Evolutionary conservation across 1,284 basidiomycete genomes (phyloP), one percentile per base, ranked within the genome.

Genomic region (Cystobasidium pallidum): DNA sequence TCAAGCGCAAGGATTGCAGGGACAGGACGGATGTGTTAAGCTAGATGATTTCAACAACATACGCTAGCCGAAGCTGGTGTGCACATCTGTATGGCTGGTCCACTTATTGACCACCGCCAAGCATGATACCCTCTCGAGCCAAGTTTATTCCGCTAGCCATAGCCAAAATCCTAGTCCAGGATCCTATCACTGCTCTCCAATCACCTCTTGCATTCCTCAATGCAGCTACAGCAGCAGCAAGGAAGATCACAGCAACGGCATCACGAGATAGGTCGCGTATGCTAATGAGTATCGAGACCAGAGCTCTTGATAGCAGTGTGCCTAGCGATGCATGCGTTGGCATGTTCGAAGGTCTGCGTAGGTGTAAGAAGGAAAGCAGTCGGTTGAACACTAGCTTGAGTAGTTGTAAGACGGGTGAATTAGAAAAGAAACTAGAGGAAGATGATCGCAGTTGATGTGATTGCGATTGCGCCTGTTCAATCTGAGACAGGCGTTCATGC

Each of bases 401-500:
- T 11, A 71, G 52, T 26, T 71, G 68, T 2, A 71, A 39, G 32
- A 71, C 49, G 19, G 68, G 68, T 21, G 68, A 71, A 47, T 39
- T 59, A 30, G 68, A 52, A 28, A 64, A 54, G 10, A 36, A 55
- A 21, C 47, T 51, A 39, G 57, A 52, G 19, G 62, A 47, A 51
- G 67, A 70, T 36, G 55, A 54, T 21, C 52, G 57, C 43, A 62
- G 45, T n/a, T 64, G 43, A 30, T 7, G 24, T 30, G 36, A 30
- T 19, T 49, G 47, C 26, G 49, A 17, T 55, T 64, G 68, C 7
- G 68, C 61, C 8, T 39, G n/a, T 26, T 71, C 68, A n/a, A 71
- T 63, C 21, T 52, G 59, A 39, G 61, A 55, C 32, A 98, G 83
- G 13, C 94, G 88, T 81, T 97, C 94, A 41, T 89, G 90, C 45